A percentile compares a stretch with the other conserved stretches of the same genome.
Evolutionary conservation across 306 rosid genomes (phyloP).

Genomic region (Prunus dulcis): DNA sequence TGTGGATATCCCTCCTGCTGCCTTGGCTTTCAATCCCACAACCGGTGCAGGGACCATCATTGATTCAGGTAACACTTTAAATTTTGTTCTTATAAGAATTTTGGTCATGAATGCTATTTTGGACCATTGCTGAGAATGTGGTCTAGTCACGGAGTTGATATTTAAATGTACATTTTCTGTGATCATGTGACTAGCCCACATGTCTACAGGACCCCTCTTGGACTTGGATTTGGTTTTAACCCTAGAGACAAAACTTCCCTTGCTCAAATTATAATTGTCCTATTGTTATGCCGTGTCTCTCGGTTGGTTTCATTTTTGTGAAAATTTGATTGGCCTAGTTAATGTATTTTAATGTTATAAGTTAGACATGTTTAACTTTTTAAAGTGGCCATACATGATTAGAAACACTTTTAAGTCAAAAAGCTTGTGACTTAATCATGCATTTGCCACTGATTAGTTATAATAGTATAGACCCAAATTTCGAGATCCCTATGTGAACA

Average conservation of each 20-base stretch:
- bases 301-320: no score
- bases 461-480: no score
- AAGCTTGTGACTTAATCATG: no score
- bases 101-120: not conserved
- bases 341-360: no score
- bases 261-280: not conserved
- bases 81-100: not conserved
- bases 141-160: not conserved
- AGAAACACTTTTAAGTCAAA: no score
- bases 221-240: not conserved
- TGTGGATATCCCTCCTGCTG: slow-evolving; percentile 76
- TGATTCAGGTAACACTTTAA: slow-evolving; percentile 65
- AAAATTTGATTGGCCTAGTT: no score
- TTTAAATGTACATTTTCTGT: not conserved
- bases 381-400: no score
- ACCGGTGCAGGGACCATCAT: slow-evolving; percentile 88
- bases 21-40: slow-evolving; percentile 68
- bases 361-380: no score
- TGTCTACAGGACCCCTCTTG: slow-evolving; percentile 1
- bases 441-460: no score
- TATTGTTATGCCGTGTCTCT: no score
- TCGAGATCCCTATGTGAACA: not conserved
- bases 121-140: not conserved
- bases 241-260: not conserved
- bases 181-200: slow-evolving; percentile 14